Evolutionary conservation across 768 basidiomycete genomes (phyloP), one percentile per base, ranked within the genome.

Genomic region (Rubroboletus pulcherrimus): DNA sequence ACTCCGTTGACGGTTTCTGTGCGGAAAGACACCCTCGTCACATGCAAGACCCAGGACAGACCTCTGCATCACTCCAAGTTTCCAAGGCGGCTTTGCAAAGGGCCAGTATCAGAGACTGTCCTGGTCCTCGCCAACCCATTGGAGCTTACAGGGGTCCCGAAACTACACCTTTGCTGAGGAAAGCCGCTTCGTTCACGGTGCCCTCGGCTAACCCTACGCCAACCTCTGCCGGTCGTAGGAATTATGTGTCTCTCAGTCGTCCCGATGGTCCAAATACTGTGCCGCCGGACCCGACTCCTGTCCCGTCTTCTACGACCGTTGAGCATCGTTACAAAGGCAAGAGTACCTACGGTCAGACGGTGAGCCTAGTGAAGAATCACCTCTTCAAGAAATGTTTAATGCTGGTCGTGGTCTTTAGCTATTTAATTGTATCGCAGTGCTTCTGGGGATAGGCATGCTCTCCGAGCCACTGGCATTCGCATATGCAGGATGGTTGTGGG

Each of bases 401-500:
- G 2, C 54, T 38, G 34, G 21, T 21, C 21, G 21, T 21, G 21
- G 51, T 38, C 26, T 38, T 35, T 55, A 92, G 92, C 72, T 96
- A n/a, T 93, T 93, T 72, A 95, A 95, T 63, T 86, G 86, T 10
- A 89, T 87, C 33, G 91, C 91, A 14, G 89, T 94, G 34, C 74
- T 96, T 11, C 77, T 93, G 19, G 93, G 93, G 7, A 87, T 95
- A 58, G 93, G 93, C 5, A 86, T 96, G 78, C 78, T 95, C 17
- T 91, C 91, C 12, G 86, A 92, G 66, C 92, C 93, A 0, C 77
- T 97, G 26, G 95, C 95, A 0, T 96, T 97, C 64, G 84, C 93
- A 1, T 92, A 91, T 63, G 83, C 92, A 2, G 96, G 95, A 4
- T 98, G 95, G 95, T 73, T 87, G 17, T 75, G 79, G 37, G 95